A percentile compares a stretch with the other conserved stretches of the same genome.
phyloP scores from a whole-genome alignment of 1,284 basidiomycete species.

The Tylopilus orsonianus region DNA sequence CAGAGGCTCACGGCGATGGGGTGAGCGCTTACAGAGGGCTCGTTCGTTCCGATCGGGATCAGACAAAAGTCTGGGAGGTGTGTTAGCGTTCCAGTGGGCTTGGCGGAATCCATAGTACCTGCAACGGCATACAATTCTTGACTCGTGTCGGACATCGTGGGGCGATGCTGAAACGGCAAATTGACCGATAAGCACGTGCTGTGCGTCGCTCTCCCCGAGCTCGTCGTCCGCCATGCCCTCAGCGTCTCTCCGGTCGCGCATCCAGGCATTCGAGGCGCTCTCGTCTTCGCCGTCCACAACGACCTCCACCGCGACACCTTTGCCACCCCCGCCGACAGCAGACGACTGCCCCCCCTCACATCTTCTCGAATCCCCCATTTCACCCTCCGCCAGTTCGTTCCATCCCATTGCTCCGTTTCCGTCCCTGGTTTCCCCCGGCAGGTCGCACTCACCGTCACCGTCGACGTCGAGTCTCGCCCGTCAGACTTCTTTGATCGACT shows the following conservation, averaged over 20 bases:
- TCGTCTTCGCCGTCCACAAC: slow-evolving; percentile 20
- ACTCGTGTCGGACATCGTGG: slow-evolving; percentile 28
- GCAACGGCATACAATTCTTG: slow-evolving; percentile 65
- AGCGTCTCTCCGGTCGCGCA: slow-evolving; percentile 54
- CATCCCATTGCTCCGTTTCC: slow-evolving; percentile 36
- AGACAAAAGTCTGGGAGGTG: slow-evolving; percentile 71
- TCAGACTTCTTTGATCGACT: slow-evolving; percentile 66
- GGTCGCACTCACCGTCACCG: slow-evolving; percentile 53
- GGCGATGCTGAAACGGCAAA: background rate
- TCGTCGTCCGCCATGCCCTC: slow-evolving; percentile 43
- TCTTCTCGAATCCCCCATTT: slow-evolving; percentile 48
- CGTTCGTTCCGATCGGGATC: slow-evolving; percentile 74
- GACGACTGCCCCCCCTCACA: slow-evolving; percentile 17
- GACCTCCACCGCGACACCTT: background rate
- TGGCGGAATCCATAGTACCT: slow-evolving; percentile 36
- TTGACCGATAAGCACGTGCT: slow-evolving; percentile 3
- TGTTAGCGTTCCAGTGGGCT: background rate
- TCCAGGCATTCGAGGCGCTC: slow-evolving; percentile 53
- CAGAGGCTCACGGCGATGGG: background rate
- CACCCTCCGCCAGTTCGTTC: slow-evolving; percentile 40
- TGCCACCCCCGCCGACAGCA: background rate
- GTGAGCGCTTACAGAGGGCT: slow-evolving; percentile 54
- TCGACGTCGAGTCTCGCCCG: slow-evolving; percentile 53
- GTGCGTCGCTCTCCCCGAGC: background rate
- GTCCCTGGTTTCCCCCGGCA: slow-evolving; percentile 27